phyloP scores from a whole-genome alignment of 139 green algal genomes.

The Raphidocelis subcapitata region DNA sequence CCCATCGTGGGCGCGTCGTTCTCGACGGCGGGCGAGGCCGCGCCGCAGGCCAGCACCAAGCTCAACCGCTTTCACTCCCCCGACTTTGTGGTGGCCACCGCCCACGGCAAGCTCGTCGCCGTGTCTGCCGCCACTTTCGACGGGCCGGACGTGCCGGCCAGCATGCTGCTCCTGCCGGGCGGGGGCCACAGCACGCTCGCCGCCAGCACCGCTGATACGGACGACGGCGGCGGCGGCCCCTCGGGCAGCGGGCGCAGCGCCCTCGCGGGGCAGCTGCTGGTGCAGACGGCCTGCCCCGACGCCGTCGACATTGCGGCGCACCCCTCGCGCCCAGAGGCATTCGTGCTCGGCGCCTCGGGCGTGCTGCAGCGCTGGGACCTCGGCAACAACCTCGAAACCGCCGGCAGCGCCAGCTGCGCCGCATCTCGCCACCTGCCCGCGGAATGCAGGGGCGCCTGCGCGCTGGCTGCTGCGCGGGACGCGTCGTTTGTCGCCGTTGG shows the following conservation, averaged over 20 bases:
- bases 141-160: too few species aligned
- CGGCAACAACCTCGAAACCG: constrained; percentile 1
- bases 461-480: constrained; percentile 27
- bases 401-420: too few species aligned
- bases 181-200: too few species aligned
- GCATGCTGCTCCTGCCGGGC: not conserved
- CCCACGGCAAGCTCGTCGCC: constrained; percentile 33
- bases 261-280: not conserved
- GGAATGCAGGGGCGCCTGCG: not conserved
- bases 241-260: not conserved
- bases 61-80: constrained; percentile 25
- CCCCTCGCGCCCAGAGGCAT: constrained; percentile 37
- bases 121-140: constrained; percentile 24
- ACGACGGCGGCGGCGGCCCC: too few species aligned
- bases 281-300: constrained; percentile 32
- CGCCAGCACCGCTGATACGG: too few species aligned
- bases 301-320: constrained; percentile 43
- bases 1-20: constrained; percentile 58
- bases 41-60: not conserved
- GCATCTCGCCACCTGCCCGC: not conserved
- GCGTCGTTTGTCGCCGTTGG: constrained; percentile 37
- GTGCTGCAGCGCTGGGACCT: constrained; percentile 53
- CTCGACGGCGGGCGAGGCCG: constrained; percentile 26
- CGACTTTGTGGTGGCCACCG: constrained; percentile 62
- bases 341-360: constrained; percentile 25